Evolutionary conservation across 805 yeast genomes (phyloP).

Genomic region (Yarrowia osloensis): DNA sequence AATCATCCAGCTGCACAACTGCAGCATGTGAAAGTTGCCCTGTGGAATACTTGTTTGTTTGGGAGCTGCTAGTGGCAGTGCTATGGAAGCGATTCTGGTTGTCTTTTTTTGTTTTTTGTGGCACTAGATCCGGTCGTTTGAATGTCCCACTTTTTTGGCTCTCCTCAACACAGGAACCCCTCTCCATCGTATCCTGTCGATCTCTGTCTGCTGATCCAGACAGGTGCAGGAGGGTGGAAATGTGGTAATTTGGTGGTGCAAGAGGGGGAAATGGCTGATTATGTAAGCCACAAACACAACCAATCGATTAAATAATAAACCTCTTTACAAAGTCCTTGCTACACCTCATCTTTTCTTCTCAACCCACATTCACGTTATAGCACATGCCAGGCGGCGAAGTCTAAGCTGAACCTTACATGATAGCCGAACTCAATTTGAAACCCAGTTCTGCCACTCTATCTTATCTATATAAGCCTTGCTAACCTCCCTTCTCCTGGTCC

Average conservation of each 20-base stretch:
- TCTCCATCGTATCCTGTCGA: constrained; percentile 13
- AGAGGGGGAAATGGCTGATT: no score
- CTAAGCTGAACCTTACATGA: not conserved
- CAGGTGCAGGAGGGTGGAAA: not conserved
- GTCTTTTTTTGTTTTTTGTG: not conserved
- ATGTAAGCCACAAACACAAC: no score
- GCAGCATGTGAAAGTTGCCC: not conserved
- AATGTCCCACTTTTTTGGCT: not conserved
- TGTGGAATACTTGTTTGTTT: not conserved
- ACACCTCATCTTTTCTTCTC: no score
- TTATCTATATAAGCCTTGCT: constrained; percentile 3
- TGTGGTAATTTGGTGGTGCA: not conserved
- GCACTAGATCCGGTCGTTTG: not conserved
- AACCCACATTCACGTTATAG: not conserved
- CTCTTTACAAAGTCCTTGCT: no score
- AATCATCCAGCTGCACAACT: not conserved
- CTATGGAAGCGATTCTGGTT: not conserved
- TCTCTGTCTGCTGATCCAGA: constrained; percentile 7
- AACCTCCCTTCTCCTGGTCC: not conserved
- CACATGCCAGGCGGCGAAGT: constrained; percentile 5
- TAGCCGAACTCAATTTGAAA: not conserved
- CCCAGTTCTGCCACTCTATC: not conserved
- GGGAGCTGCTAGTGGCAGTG: not conserved
- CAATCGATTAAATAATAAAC: no score
- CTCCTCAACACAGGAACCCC: not conserved